Conservation (phyloP, 495 filamentous ascomycete species). For the Articulospora tetracladia region DNA sequence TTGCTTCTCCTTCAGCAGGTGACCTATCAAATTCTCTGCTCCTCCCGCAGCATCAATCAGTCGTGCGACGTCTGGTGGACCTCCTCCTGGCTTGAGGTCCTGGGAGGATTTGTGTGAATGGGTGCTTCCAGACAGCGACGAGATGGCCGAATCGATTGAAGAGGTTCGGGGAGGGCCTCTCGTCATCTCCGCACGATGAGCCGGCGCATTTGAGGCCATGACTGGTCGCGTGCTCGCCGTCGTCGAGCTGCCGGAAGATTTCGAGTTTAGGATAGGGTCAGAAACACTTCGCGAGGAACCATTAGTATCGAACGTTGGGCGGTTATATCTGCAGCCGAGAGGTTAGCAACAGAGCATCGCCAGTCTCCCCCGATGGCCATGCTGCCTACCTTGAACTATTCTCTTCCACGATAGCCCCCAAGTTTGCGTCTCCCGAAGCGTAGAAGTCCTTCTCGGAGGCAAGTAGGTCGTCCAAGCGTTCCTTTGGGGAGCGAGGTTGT, state of each 20-base stretch:
- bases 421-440: constrained; percentile 13
- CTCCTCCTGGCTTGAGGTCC: constrained; percentile 39
- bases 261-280: constrained; percentile 23
- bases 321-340: constrained; percentile 11
- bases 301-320: constrained; percentile 20
- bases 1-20: constrained; percentile 87
- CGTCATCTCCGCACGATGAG: constrained; percentile 22
- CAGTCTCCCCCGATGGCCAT: not conserved
- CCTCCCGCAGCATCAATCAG: constrained; percentile 82
- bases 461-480: constrained; percentile 28
- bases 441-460: constrained; percentile 27
- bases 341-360: not conserved
- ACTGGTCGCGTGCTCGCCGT: constrained; percentile 20
- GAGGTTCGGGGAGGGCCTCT: constrained; percentile 63
- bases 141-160: constrained; percentile 94
- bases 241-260: constrained; percentile 14
- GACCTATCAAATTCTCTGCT: constrained; percentile 81
- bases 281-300: constrained; percentile 27
- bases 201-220: constrained; percentile 25
- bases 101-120: constrained; percentile 61
- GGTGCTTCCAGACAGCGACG: constrained; percentile 69
- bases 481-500: constrained; percentile 27
- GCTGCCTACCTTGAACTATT: constrained; percentile 14
- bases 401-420: constrained; percentile 9
- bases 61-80: constrained; percentile 61